Percentiles rank a stretch among this genome's conserved stretches.
phyloP scores from a whole-genome alignment of 164 flowering plant species.

The Piper longum region DNA sequence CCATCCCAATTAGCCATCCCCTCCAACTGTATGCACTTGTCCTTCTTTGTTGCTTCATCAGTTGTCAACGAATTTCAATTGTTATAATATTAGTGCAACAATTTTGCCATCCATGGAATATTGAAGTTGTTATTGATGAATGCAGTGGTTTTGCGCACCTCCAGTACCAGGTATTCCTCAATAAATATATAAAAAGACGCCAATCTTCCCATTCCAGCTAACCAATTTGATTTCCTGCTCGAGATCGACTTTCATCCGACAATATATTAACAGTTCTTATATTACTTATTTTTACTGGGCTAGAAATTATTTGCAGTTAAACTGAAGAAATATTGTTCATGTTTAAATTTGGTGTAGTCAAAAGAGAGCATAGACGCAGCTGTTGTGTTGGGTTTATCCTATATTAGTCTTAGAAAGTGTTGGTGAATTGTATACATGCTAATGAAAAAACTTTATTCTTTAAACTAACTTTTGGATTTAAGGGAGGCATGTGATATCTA shows the following conservation, averaged over 20 bases:
- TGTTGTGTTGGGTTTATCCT: too few relatives aligned
- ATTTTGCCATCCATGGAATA: too few relatives aligned
- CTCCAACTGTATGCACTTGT: conserved; percentile 23
- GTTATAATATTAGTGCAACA: too few relatives aligned
- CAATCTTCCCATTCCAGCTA: conserved; percentile 16
- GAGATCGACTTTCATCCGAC: conserved; percentile 51
- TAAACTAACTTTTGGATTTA: too few relatives aligned
- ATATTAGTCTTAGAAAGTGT: too few relatives aligned
- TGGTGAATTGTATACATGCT: too few relatives aligned
- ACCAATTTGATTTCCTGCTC: conserved; percentile 18
- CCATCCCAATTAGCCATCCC: conserved; percentile 36
- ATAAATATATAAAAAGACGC: conserved; percentile 39
- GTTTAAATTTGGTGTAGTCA: conserved; percentile 26
- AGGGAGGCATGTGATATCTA: too few relatives aligned
- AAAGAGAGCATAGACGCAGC: conserved; percentile 86
- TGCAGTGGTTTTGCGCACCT: conserved; percentile 43
- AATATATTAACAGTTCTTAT: not conserved
- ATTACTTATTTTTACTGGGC: too few relatives aligned
- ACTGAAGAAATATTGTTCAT: too few relatives aligned
- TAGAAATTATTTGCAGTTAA: too few relatives aligned
- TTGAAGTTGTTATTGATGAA: not conserved
- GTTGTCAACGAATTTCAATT: not conserved
- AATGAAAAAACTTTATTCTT: too few relatives aligned
- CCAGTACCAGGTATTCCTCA: conserved; percentile 49
- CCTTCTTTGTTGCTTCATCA: not conserved